Evolutionary conservation across 1,284 basidiomycete species (phyloP).

Genomic region (Tremellales sp.): DNA sequence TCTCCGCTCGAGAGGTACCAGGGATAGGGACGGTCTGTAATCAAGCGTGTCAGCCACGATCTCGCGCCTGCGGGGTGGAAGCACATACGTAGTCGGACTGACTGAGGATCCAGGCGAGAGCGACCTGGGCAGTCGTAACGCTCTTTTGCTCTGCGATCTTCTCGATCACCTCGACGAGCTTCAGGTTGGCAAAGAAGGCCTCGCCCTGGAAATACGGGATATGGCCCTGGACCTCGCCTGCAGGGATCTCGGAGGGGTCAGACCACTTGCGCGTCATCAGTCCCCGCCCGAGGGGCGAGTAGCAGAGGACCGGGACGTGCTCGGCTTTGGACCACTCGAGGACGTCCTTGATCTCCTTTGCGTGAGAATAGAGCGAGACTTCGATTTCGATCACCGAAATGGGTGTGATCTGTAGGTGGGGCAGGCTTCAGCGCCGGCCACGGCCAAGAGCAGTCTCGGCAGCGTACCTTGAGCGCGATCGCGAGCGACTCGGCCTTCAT

Average conservation of each 20-base stretch:
- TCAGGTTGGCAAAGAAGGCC: conserved; percentile 54
- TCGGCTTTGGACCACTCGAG: conserved; percentile 20
- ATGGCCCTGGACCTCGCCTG: background rate
- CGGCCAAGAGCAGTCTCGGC: conserved; percentile 3
- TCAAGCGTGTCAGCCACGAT: no score
- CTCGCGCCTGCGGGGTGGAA: no score
- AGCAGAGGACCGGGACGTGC: conserved; percentile 54
- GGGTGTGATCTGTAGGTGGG: conserved; percentile 47
- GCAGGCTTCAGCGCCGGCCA: no score
- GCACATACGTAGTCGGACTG: no score
- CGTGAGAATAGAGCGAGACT: conserved; percentile 37
- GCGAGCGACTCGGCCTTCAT: conserved; percentile 9
- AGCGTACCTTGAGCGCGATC: conserved; percentile 5
- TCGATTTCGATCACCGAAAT: conserved; percentile 55
- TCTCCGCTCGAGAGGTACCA: no score
- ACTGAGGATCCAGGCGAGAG: conserved; percentile 58
- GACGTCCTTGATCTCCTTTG: background rate
- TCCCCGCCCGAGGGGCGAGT: conserved; percentile 59
- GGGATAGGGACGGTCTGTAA: no score
- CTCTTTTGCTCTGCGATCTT: conserved; percentile 53
- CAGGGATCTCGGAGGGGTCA: no score
- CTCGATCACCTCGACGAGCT: conserved; percentile 52
- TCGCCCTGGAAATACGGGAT: conserved; percentile 33
- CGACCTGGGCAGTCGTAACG: conserved; percentile 56
- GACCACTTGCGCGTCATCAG: conserved; percentile 55